Evolutionary conservation across 2,329 filamentous ascomycete genomes (phyloP), one percentile per base, ranked within the genome.

Genomic region (Talaromyces sp.): DNA sequence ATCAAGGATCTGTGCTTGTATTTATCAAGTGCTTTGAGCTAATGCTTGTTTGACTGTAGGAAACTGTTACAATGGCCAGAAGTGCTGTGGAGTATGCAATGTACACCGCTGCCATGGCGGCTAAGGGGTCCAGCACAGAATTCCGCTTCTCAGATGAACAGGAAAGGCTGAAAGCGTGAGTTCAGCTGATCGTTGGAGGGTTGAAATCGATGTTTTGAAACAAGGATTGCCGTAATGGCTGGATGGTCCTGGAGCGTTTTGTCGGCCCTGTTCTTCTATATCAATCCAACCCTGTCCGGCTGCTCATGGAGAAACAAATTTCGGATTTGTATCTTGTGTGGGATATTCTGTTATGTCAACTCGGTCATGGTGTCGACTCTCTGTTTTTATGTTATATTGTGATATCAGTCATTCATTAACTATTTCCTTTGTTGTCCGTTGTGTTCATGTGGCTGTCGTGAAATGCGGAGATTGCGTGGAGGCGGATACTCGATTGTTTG

Each of bases 401-500:
- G 31, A 56, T 56, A 7, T 56, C 7, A 36, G 31, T 15, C 53
- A 15, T 17, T 56, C 53, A 15, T 25, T 25, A 17, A 31, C 5
- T 8, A 54, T 19, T 34, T 34, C 17, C 1, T 13, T 31, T 36
- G 29, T 54, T 34, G 51, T 15, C 29, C 13, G 15, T 29, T 29
- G 17, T 31, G 2, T 25, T 56, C n/a, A 36, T 19, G 29, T 34
- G 51, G 29, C 29, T 54, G 51, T 34, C 17, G n/a, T 56, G 27
- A 36, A 36, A 15, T 56, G 53, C 53, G 53, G 53, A 56, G 53
- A 56, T 36, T 19, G 31, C 31, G 53, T 56, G 53, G 53, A 56
- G 53, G 29, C 29, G 51, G 53, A 38, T 22, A 29, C 2, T 56
- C 11, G 53, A 56, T 19, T 38, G 53, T 56, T 56, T 56, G 53